Percentiles rank a stretch among this genome's conserved stretches.
Evolutionary conservation across 2,329 filamentous ascomycete genomes (phyloP).

Genomic region (Periconia digitata): DNA sequence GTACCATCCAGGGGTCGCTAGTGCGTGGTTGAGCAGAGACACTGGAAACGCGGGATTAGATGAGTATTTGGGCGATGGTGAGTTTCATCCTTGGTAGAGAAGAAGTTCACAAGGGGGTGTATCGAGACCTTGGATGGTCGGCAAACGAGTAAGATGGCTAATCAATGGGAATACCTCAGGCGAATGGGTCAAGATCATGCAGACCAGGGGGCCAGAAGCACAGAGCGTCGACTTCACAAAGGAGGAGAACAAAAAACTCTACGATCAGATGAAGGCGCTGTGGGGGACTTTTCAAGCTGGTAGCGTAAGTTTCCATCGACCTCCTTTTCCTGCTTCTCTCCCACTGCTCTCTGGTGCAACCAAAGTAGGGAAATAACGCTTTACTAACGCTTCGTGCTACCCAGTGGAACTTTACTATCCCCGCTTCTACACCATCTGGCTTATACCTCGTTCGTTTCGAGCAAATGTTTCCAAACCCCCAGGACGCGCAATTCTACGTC

Average conservation of each 20-base stretch:
- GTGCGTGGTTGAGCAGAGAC: slow-evolving; percentile 2
- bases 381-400: no score
- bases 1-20: slow-evolving; percentile 5
- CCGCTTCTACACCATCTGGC: slow-evolving; percentile 15
- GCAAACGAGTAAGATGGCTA: not conserved
- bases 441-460: slow-evolving; percentile 18
- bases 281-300: slow-evolving; percentile 9
- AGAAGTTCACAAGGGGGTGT: not conserved
- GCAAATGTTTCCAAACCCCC: slow-evolving; percentile 10
- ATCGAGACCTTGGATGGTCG: no score
- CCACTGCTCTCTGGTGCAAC: not conserved
- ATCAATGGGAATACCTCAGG: not conserved
- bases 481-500: slow-evolving; percentile 16
- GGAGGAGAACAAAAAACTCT: not conserved
- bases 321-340: not conserved
- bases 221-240: slow-evolving; percentile 8
- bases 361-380: no score
- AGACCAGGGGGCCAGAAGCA: slow-evolving; percentile 3
- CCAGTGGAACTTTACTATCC: slow-evolving; percentile 24
- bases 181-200: slow-evolving; percentile 11
- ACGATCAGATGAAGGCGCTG: slow-evolving; percentile 4
- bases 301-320: slow-evolving; percentile 10
- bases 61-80: slow-evolving; percentile 5
- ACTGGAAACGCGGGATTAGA: not conserved
- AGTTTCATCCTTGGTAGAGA: not conserved